Evolutionary conservation across 306 rosid species (phyloP), one percentile per base, ranked within the genome.

Genomic region (Inga laurina): DNA sequence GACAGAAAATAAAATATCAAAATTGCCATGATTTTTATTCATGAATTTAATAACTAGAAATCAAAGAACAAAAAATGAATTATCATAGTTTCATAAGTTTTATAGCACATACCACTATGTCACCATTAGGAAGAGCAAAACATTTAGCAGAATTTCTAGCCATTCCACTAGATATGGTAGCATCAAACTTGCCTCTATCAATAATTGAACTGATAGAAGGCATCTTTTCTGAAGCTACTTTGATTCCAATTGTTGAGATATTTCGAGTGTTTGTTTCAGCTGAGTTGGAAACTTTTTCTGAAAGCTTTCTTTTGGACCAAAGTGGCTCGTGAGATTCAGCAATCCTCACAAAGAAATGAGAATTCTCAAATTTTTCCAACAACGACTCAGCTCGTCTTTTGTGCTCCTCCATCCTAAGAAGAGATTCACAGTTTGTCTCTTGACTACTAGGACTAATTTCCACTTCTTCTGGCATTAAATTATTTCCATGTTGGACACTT

Each of bases 331-430:
- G 73, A 9, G 90, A 91, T 66, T 96, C 99, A 24, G 97, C 90
- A 85, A 96, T 89, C 83, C 99, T 92, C 81, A 91, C 97, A 90
- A 96, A 96, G 90, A 92, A 94, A 87, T 90, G 94, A 72, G 99
- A 93, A 86, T 89, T 90, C 88, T 96, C 95, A 88, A 92, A 89
- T 59, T 89, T 91, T 81, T 91, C 89, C 90, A 96, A 82, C 82
- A 95, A 70, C 30, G 80, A 74, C 46, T 86, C 91, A 30, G 97
- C 91, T 81, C 88, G 88, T 64, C 93, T 90, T 79, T 80, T 91
- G 80, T 88, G 92, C 80, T 82, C 94, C 86, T 91, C 97, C 92
- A 86, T 88, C 77, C 89, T 88, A 81, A 87, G 86, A 88, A 88
- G 92, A 80, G 92, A 90, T 86, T 91, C 94, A 66, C 92, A 62